phyloP scores from a whole-genome alignment of 2,329 filamentous ascomycete genomes.

The Chaetomiaceae sp. region DNA sequence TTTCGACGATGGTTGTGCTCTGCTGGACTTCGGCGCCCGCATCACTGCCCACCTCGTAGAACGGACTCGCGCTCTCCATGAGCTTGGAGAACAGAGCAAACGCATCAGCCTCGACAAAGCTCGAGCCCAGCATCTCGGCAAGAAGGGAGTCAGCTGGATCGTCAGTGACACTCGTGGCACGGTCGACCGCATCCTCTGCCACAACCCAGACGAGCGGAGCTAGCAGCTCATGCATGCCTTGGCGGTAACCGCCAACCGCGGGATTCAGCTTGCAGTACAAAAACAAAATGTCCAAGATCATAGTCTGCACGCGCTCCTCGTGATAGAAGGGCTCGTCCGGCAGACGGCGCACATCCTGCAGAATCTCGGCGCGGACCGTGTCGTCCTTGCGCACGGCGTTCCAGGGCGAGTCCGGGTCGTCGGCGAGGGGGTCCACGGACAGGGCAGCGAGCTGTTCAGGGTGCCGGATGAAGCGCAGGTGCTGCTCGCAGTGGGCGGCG shows the following conservation, averaged over 20 bases:
- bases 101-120: conserved; percentile 81
- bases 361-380: conserved; percentile 76
- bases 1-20: conserved; percentile 66
- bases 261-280: conserved; percentile 92
- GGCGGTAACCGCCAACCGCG: conserved; percentile 80
- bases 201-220: conserved; percentile 84
- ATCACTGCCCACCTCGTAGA: conserved; percentile 67
- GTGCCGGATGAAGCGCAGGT: conserved; percentile 76
- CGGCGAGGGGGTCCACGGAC: conserved; percentile 74
- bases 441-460: conserved; percentile 70
- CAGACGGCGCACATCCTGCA: conserved; percentile 89
- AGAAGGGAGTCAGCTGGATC: conserved; percentile 46
- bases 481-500: conserved; percentile 61
- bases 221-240: conserved; percentile 96
- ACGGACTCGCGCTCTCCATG: conserved; percentile 81
- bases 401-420: conserved; percentile 87
- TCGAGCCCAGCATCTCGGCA: conserved; percentile 61
- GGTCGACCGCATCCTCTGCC: conserved; percentile 70
- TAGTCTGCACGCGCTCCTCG: conserved; percentile 66
- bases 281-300: conserved; percentile 85
- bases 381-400: conserved; percentile 81
- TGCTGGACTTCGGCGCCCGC: conserved; percentile 31
- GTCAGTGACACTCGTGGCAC: conserved; percentile 29
- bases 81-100: conserved; percentile 79
- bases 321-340: conserved; percentile 91